Percentiles rank a stretch among this genome's conserved stretches.
Evolutionary conservation across 2,329 filamentous ascomycete genomes (phyloP).

Genomic region (Zasmidium angulare): DNA sequence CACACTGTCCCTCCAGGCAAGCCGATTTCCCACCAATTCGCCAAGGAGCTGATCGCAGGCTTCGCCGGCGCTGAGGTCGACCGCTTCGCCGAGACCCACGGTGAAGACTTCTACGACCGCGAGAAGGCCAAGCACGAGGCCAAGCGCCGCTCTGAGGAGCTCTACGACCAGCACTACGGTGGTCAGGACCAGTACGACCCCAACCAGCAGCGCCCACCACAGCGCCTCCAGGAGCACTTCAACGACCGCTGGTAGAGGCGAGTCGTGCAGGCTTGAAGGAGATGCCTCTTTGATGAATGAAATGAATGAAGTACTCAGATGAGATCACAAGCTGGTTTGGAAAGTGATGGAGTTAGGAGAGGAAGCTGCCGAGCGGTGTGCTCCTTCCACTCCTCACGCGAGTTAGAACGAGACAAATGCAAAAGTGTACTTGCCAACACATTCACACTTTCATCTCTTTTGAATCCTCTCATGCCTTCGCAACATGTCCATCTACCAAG

Average conservation of each 20-base stretch:
- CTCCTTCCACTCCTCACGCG: too few species aligned
- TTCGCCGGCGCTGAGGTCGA: constrained; percentile 74
- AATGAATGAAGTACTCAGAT: neutral
- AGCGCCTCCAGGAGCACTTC: constrained; percentile 35
- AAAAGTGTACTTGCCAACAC: too few species aligned
- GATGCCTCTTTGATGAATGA: neutral
- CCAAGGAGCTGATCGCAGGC: constrained; percentile 74
- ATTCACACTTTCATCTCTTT: too few species aligned
- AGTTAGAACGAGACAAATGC: too few species aligned
- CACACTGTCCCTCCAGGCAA: constrained; percentile 57
- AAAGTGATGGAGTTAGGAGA: too few species aligned
- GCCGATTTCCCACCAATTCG: constrained; percentile 68
- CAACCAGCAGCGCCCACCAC: constrained; percentile 40
- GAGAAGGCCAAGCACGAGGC: constrained; percentile 50
- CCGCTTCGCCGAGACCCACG: constrained; percentile 64
- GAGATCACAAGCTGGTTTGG: too few species aligned
- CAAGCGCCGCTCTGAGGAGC: constrained; percentile 42
- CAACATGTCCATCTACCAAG: too few species aligned
- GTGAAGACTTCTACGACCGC: constrained; percentile 49
- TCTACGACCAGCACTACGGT: constrained; percentile 53
- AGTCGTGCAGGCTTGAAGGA: neutral
- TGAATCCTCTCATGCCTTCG: too few species aligned
- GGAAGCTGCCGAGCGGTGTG: too few species aligned
- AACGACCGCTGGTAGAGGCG: neutral
- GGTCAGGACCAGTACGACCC: constrained; percentile 48